Evolutionary conservation across 768 basidiomycete species (phyloP).

Genomic region (Lentinula aciculospora): DNA sequence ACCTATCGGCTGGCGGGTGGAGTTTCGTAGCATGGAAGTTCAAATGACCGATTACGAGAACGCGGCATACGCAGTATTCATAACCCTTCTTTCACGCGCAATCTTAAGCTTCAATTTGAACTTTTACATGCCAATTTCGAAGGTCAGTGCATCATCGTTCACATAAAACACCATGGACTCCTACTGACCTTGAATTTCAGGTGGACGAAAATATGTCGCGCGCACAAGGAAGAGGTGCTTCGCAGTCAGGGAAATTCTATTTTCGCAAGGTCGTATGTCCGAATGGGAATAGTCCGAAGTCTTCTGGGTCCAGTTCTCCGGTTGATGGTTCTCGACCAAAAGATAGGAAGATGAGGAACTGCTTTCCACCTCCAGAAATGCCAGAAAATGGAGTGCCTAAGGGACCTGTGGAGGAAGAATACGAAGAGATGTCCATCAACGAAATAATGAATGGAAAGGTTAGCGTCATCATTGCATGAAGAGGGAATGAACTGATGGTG

Average conservation of each 20-base stretch:
- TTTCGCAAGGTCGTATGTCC: constrained; percentile 83
- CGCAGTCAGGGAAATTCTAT: constrained; percentile 69
- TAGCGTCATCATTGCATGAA: constrained; percentile 11
- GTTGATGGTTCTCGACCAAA: constrained; percentile 37
- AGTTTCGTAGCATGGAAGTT: constrained; percentile 98
- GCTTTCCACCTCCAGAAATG: constrained; percentile 58
- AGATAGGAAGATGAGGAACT: constrained; percentile 65
- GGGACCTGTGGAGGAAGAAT: constrained; percentile 69
- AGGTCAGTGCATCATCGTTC: constrained; percentile 44
- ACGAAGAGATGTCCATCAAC: constrained; percentile 86
- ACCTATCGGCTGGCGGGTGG: constrained; percentile 94
- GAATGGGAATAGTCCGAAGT: constrained; percentile 37
- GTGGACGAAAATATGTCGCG: constrained; percentile 96
- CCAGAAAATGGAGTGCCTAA: constrained; percentile 37
- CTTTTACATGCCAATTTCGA: constrained; percentile 95
- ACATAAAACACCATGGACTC: neutral
- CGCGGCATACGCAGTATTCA: constrained; percentile 92
- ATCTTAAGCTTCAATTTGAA: constrained; percentile 90
- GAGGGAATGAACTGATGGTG: neutral
- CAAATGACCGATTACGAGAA: constrained; percentile 99
- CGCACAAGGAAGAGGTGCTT: constrained; percentile 82
- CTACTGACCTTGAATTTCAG: constrained; percentile 31
- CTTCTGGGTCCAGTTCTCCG: constrained; percentile 39
- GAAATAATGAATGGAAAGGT: constrained; percentile 96
- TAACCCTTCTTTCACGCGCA: constrained; percentile 90